phyloP scores from a whole-genome alignment of 2,329 filamentous ascomycete genomes.

The Samsoniella hepiali region DNA sequence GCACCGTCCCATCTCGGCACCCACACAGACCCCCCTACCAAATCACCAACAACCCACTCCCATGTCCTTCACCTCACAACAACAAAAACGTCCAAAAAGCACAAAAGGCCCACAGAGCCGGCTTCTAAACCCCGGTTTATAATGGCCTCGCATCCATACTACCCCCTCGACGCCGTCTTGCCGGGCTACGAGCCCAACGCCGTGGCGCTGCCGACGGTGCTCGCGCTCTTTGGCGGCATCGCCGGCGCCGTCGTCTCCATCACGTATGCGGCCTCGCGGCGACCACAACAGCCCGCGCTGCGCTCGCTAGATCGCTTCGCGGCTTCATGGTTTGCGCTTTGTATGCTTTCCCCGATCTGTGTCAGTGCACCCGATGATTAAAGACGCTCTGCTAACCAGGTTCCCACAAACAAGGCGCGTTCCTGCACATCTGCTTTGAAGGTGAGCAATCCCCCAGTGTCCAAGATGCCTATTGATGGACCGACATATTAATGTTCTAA shows the following conservation, averaged over 20 bases:
- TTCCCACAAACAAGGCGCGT: constrained; percentile 47
- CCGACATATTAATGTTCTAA: neutral
- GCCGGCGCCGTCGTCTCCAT: constrained; percentile 32
- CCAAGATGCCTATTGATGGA: neutral
- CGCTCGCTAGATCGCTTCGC: constrained; percentile 38
- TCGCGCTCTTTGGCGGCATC: constrained; percentile 36
- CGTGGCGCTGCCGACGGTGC: constrained; percentile 33
- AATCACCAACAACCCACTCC: neutral
- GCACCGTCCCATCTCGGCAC: neutral
- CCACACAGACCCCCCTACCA: neutral
- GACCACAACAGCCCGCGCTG: constrained; percentile 24
- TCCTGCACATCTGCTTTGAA: constrained; percentile 79
- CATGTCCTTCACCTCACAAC: neutral
- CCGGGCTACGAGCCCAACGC: constrained; percentile 41
- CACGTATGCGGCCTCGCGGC: constrained; percentile 29
- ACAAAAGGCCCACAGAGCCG: neutral
- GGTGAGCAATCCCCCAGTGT: constrained; percentile 40
- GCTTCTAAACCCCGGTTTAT: neutral
- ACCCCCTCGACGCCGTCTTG: constrained; percentile 37
- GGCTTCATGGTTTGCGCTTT: constrained; percentile 54
- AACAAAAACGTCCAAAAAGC: neutral
- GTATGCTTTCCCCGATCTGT: constrained; percentile 36
- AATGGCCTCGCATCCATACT: constrained; percentile 40
- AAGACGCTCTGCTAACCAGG: neutral
- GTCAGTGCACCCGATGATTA: neutral